Conservation (phyloP, 2,329 filamentous ascomycete genomes). For the Nigrograna mackinnonii region DNA sequence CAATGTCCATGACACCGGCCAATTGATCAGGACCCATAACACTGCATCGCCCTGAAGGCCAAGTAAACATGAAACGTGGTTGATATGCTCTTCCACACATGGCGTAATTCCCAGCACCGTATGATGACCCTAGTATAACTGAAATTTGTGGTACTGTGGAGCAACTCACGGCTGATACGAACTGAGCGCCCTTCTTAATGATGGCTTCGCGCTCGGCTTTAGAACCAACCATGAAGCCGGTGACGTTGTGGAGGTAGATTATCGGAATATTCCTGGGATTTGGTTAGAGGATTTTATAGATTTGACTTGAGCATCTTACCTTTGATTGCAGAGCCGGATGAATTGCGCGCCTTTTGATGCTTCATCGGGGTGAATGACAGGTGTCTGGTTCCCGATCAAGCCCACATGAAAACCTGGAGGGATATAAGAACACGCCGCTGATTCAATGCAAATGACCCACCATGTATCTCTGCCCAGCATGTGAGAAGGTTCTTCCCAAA, state of each 20-base stretch:
- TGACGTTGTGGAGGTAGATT: conserved; percentile 53
- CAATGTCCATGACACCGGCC: conserved; percentile 43
- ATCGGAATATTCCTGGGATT: conserved; percentile 45
- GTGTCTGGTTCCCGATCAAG: conserved; percentile 46
- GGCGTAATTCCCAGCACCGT: conserved; percentile 52
- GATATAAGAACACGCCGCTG: too few species aligned
- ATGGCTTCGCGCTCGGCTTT: conserved; percentile 50
- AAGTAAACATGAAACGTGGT: conserved; percentile 49
- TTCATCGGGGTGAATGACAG: conserved; percentile 42
- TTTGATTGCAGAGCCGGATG: conserved; percentile 49
- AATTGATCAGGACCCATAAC: conserved; percentile 49
- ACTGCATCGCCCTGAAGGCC: conserved; percentile 44
- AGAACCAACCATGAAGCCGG: conserved; percentile 53
- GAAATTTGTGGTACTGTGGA: conserved; percentile 51
- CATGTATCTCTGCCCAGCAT: background rate
- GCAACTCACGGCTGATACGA: conserved; percentile 49
- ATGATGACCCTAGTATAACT: conserved; percentile 50
- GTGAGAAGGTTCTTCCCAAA: conserved; percentile 28
- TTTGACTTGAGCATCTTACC: conserved; percentile 24
- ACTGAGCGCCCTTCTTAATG: conserved; percentile 50
- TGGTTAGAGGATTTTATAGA: too few species aligned
- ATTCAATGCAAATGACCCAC: too few species aligned
- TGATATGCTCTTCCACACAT: conserved; percentile 50
- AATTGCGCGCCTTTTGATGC: conserved; percentile 48
- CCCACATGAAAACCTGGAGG: conserved; percentile 40